Percentiles rank a stretch among this genome's conserved stretches.
Conservation (phyloP, 129 eudicot species). For the Artemisia annua region DNA sequence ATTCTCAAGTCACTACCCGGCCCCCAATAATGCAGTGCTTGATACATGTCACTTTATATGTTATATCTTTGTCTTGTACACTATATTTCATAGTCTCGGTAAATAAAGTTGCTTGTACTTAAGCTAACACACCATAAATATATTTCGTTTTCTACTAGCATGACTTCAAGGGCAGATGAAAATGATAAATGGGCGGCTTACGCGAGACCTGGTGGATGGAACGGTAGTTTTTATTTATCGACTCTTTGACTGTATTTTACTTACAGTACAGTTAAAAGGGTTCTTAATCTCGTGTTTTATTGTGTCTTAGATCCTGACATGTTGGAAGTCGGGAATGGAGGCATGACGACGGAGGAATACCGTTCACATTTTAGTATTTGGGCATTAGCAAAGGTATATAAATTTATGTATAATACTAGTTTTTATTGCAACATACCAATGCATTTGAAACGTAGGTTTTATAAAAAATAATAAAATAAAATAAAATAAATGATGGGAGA, state of each 20-base stretch:
- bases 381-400: constrained; percentile 81
- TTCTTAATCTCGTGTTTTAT: not conserved
- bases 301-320: constrained; percentile 77
- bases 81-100: no score
- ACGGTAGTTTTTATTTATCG: constrained; percentile 40
- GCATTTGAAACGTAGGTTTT: not conserved
- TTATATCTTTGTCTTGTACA: no score
- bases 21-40: no score
- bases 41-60: no score
- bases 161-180: constrained; percentile 71
- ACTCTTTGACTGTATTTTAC: not conserved
- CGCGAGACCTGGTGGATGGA: constrained; percentile 95
- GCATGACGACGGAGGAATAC: constrained; percentile 76
- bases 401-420: not conserved
- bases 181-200: constrained; percentile 83
- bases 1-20: not conserved
- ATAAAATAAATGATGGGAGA: not conserved
- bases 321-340: constrained; percentile 97
- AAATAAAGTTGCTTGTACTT: no score
- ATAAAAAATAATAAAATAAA: not conserved
- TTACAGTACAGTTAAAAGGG: not conserved
- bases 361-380: constrained; percentile 97
- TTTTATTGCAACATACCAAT: not conserved
- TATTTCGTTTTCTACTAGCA: constrained; percentile 40
- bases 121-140: not conserved